phyloP scores from a whole-genome alignment of 768 basidiomycete genomes.

The Suillus cothurnatus region DNA sequence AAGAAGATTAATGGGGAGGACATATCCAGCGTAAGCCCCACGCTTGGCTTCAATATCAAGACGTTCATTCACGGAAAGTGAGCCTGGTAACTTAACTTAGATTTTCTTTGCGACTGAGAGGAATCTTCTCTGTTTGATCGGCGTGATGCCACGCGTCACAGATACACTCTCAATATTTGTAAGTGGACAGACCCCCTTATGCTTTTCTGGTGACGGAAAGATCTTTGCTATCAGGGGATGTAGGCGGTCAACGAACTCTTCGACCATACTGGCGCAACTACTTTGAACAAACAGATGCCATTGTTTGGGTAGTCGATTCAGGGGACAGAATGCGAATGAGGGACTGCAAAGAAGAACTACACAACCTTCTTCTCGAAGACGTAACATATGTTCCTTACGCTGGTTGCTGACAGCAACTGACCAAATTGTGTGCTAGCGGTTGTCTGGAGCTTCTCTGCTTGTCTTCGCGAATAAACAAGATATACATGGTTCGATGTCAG shows the following conservation, averaged over 20 bases:
- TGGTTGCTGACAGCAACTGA: neutral
- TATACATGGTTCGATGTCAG: conserved; percentile 82
- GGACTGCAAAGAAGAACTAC: conserved; percentile 89
- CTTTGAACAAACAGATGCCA: conserved; percentile 96
- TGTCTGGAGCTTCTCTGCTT: conserved; percentile 94
- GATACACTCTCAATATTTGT: conserved; percentile 49
- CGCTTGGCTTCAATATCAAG: conserved; percentile 98
- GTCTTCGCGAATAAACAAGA: conserved; percentile 99
- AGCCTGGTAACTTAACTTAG: conserved; percentile 32
- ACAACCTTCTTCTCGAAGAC: conserved; percentile 87
- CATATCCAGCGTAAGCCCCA: conserved; percentile 85
- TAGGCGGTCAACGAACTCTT: conserved; percentile 94
- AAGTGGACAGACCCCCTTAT: conserved; percentile 18
- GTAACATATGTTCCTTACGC: conserved; percentile 47
- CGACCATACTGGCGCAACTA: conserved; percentile 99
- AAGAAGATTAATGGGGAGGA: conserved; percentile 95
- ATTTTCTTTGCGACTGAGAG: conserved; percentile 22
- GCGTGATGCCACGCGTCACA: conserved; percentile 22
- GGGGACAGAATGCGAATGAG: conserved; percentile 86
- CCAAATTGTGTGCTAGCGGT: conserved; percentile 51
- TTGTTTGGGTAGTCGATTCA: conserved; percentile 99
- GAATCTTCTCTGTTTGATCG: conserved; percentile 26
- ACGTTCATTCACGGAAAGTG: conserved; percentile 91
- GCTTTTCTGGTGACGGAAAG: conserved; percentile 51
- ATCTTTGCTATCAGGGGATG: conserved; percentile 90